Base-by-base conservation (phyloP, 768 basidiomycete species). In the Hericium erinaceus region DNA sequence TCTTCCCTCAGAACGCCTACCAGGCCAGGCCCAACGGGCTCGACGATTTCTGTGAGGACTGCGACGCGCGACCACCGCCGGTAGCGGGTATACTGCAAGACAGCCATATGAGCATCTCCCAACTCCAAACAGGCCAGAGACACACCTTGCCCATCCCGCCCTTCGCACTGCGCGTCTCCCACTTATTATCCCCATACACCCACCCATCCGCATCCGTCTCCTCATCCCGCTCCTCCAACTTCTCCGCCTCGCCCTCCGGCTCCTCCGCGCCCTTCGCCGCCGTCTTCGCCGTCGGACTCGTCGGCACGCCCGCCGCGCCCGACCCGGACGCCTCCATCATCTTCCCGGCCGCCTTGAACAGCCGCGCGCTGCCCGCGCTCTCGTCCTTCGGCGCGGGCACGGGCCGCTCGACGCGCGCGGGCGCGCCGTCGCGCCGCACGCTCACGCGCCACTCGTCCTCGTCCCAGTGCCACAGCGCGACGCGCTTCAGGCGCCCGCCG, bases 181-280 rank as follows among this genome's bases (percentile, higher is more conserved):
- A 98, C 68, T 97, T 95, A 69, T 98, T 98, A 64, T 95, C 94
- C 2, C 85, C 87, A 65, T 93, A 97, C 6, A 93, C 80, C 94
- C 94, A 98, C 4, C 94, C 94, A 59, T 95, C 92, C 3, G 76
- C 67, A 67, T 98, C 94, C 1, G 93, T 95, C 39, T 73, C 67
- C 28, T 74, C 72, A 48, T 84, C 80, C 55, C 82, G 80, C 2
- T 78, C 77, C 15, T 72, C 70, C 9, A 64, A 68, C 1, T 44
- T 54, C 26, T 54, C 59, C 16, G 51, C 37, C 3, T 57, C 61
- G 22, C 26, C 49, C n/a, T 33, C 49, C 60, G 56, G 22, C 65
- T 65, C 48, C 54, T 40, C 57, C 41, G 54, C 28, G 20, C 56
- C 52, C 57, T 38, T 54, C 50, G 56, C 52, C 48, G 18, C 28